Base-by-base conservation (phyloP, 2,329 filamentous ascomycete species). In the Fusarium coicis region DNA sequence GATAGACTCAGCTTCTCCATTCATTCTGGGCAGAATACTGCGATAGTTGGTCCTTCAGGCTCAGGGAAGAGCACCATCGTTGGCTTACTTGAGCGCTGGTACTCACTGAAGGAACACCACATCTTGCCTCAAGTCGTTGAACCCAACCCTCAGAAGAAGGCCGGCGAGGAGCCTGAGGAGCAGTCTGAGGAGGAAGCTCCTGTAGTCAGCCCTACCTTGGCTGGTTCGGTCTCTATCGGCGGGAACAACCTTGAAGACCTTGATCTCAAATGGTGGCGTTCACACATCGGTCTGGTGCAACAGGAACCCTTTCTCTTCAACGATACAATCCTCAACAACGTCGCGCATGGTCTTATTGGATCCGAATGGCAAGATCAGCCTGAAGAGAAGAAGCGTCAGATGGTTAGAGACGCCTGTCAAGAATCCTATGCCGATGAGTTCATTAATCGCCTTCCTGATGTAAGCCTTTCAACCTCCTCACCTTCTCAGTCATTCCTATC, bases 11-110 rank as follows among this genome's bases (percentile, higher is more conserved):
- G 84, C 68, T 79, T 92, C 10, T 82, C 78, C 2, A 87, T 93
- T 54, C 82, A 85, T 43, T 84, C 87, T 9, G 89, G 90, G 7
- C 89, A 91, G 71, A 86, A 89, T 4, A 93, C 90, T 0, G 92
- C 92, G 4, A 90, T 93, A 28, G 91, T 93, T 16, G 92, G 92
- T 0, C 87, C 90, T 1, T 92, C 90, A 2, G 92, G 92, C 0
- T 89, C 87, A 5, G 92, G 92, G 0, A 94, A 93, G 78, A 92
- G 89, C 57, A 93, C 92, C 0, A 88, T 93, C 16, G 87, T 93
- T 0, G 90, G 89, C 0, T 80, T 93, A 5, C 80, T 93, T 6
- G 90, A 93, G 76, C 84, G 91, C 11, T 93, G 91, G 90, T 93
- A 93, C 72, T 75, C 69, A 7, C 32, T 77, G n/a, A 72, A n/a